Base-by-base conservation (phyloP, 805 yeast species). In the Candida loeiensis region DNA sequence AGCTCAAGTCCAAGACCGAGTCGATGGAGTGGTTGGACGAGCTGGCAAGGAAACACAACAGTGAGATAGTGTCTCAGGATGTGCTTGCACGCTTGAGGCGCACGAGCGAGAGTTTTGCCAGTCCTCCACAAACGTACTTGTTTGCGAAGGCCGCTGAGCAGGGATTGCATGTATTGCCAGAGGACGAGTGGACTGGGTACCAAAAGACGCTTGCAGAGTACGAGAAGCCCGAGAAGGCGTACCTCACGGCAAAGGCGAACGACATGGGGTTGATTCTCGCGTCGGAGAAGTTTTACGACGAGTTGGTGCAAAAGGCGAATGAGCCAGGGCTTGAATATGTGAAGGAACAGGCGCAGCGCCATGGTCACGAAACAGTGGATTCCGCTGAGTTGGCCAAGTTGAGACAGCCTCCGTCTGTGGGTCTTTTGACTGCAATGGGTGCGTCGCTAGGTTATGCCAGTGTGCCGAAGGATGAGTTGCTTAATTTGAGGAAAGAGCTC, bases 161-260 rank as follows among this genome's bases (percentile, higher is more conserved):
- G 22, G 50, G 48, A 28, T 40, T 38, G 28, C 43, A 42, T 34
- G 29, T 43, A 4, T 25, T 47, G 21, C 33, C 43, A 2, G 42
- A 46, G 11, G 37, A 34, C 4, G 46, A 47, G 20, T 46, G 25
- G 31, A 40, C 45, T 5, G 32, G 39, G 8, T 53, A 48, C 26
- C 53, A 52, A 30, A 38, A 37, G 8, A 34, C 53, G 13, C 50
- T 48, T 29, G 50, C 50, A 0, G 65, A 64, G 16, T 47, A 54
- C 40, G 64, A 60, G 18, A 62, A 58, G 36, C 73, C 73, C 3
- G 49, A 51, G 13, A 58, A 58, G 41, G 56, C 50, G 1, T 65
- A 64, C 40, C 45, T 66, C 14, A 59, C 64, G 1, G 34, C 48
- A 4, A 66, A 62, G 43, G 70, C 73, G 11, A 61, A 63, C 44